phyloP scores from a whole-genome alignment of 768 basidiomycete species.

The Antrodiella citrinella region DNA sequence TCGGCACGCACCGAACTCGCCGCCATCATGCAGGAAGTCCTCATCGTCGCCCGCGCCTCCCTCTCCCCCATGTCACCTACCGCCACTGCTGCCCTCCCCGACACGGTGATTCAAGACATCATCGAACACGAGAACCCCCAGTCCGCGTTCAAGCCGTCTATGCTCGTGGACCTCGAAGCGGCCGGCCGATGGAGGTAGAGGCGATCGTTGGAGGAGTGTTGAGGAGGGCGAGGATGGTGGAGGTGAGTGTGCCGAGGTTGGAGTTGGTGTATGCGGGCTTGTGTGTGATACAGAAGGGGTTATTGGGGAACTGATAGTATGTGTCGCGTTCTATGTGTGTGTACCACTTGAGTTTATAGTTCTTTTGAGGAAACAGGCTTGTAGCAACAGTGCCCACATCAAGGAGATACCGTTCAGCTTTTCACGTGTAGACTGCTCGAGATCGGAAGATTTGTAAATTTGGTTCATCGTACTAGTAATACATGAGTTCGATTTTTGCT shows the following conservation, averaged over 20 bases:
- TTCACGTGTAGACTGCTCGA: no score
- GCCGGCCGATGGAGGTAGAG: conserved; percentile 30
- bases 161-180: conserved; percentile 30
- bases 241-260: conserved; percentile 12
- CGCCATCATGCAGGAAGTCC: conserved; percentile 24
- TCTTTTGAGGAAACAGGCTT: no score
- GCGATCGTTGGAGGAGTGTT: conserved; percentile 25
- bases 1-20: conserved; percentile 11
- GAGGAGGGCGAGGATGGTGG: conserved; percentile 10
- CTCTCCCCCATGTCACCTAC: conserved; percentile 11
- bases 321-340: no score
- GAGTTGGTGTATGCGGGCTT: conserved; percentile 17
- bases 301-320: conserved; percentile 5
- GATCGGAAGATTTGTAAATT: no score
- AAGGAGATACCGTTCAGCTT: no score
- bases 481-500: no score
- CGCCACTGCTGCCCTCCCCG: conserved; percentile 13
- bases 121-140: conserved; percentile 17
- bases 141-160: conserved; percentile 26
- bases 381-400: no score
- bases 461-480: no score
- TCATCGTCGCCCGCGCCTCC: conserved; percentile 20
- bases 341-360: no score
- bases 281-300: conserved; percentile 13
- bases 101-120: conserved; percentile 17